Evolutionary conservation across 345 rosid genomes (phyloP).

Genomic region (Eucalyptus shirleyi): DNA sequence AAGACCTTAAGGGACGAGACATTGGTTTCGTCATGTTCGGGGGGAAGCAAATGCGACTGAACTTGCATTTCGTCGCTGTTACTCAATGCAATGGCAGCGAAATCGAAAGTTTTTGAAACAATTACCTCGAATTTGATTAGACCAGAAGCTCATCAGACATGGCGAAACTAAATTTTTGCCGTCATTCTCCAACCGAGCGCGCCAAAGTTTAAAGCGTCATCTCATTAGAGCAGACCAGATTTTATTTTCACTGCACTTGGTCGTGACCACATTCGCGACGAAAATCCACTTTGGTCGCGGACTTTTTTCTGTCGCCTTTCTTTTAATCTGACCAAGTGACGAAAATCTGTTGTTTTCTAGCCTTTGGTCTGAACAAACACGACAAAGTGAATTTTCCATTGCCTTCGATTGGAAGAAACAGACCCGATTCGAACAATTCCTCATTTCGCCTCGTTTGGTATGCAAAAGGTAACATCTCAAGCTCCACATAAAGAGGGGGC

Average conservation of each 20-base stretch:
- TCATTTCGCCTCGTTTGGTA: no score
- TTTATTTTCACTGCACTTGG: neutral
- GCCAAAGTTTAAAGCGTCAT: neutral
- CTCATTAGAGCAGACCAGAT: neutral
- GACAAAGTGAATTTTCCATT: neutral
- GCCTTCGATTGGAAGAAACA: no score
- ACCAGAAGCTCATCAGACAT: neutral
- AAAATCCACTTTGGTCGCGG: no score
- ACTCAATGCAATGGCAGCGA: neutral
- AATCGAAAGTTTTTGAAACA: neutral
- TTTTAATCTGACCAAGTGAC: neutral
- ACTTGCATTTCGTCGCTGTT: neutral
- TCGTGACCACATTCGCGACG: neutral
- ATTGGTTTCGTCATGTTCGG: neutral
- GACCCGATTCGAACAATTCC: no score
- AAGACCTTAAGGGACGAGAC: neutral
- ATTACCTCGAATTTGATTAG: neutral
- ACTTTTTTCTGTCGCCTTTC: neutral
- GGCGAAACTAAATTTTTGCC: neutral
- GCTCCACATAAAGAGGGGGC: no score
- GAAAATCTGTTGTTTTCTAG: neutral
- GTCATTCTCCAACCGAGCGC: neutral
- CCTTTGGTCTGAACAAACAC: neutral
- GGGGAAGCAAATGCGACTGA: neutral
- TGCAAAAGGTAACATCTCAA: no score